Percentiles rank a stretch among this genome's conserved stretches.
Evolutionary conservation across 306 rosid genomes (phyloP).

Genomic region (Casuarina glauca): DNA sequence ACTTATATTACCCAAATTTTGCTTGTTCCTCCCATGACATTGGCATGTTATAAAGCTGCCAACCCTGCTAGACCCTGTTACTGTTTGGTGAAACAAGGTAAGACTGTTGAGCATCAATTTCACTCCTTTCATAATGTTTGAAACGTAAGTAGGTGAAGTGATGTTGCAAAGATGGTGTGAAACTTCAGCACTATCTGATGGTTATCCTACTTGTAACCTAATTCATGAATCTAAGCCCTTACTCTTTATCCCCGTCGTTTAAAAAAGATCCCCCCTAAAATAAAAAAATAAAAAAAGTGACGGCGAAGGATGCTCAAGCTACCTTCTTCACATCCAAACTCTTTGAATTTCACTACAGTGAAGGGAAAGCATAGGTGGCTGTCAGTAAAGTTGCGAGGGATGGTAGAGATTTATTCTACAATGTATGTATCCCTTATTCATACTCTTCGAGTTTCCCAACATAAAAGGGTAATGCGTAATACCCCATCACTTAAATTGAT

Average conservation of each 20-base stretch:
- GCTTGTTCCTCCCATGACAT: no score
- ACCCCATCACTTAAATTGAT: not conserved
- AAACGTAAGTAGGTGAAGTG: not conserved
- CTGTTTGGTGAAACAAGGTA: no score
- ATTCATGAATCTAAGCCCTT: not conserved
- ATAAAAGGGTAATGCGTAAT: not conserved
- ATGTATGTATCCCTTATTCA: not conserved
- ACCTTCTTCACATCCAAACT: not conserved
- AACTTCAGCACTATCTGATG: not conserved
- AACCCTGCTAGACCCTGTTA: no score
- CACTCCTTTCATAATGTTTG: no score
- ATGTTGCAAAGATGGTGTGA: not conserved
- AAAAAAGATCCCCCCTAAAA: no score
- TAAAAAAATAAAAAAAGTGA: no score
- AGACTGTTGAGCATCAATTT: no score
- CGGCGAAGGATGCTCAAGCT: not conserved
- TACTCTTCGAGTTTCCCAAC: not conserved
- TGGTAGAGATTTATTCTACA: not conserved
- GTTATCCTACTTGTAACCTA: slow-evolving; percentile 19
- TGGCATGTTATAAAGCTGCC: no score
- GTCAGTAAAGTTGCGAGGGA: not conserved
- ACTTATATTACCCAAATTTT: no score
- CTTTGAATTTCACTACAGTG: not conserved
- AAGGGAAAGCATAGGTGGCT: not conserved
- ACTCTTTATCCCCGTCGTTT: not conserved